Percentiles rank a stretch among this genome's conserved stretches.
Conservation (phyloP, 495 filamentous ascomycete genomes). For the Niebla homalea region DNA sequence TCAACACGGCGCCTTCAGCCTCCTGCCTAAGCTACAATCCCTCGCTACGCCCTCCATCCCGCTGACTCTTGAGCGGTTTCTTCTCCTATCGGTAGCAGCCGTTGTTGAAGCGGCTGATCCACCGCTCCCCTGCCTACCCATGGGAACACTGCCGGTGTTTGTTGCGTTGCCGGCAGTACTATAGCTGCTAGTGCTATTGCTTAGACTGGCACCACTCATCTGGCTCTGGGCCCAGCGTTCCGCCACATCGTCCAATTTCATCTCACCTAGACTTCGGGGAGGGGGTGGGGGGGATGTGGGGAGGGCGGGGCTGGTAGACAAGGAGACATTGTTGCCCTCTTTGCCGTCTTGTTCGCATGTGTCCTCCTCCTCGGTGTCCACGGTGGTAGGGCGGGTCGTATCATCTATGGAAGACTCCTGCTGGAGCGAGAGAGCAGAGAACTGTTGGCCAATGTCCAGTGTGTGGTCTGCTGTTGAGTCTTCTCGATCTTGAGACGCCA, state of each 20-base stretch:
- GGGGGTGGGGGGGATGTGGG: slow-evolving; percentile 5
- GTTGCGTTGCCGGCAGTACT: no score
- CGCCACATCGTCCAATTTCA: slow-evolving; percentile 6
- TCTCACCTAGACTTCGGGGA: background rate
- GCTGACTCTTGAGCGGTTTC: background rate
- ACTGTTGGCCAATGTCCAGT: background rate
- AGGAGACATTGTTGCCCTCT: background rate
- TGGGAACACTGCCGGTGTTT: no score
- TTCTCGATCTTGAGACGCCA: background rate
- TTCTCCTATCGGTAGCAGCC: background rate
- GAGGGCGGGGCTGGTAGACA: background rate
- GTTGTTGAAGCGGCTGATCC: background rate
- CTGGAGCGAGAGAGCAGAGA: background rate
- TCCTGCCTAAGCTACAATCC: background rate
- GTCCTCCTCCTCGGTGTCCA: background rate
- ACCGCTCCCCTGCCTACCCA: background rate
- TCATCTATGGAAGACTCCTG: background rate
- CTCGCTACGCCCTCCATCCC: background rate
- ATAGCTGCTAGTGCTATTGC: no score
- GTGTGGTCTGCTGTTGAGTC: background rate
- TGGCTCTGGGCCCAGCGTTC: slow-evolving; percentile 7
- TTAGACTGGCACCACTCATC: no score
- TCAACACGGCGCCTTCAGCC: slow-evolving; percentile 8
- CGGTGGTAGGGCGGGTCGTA: background rate
- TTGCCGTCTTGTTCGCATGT: background rate